Base-by-base conservation (phyloP, 208 protist species). In the Porcisia deanei region DNA sequence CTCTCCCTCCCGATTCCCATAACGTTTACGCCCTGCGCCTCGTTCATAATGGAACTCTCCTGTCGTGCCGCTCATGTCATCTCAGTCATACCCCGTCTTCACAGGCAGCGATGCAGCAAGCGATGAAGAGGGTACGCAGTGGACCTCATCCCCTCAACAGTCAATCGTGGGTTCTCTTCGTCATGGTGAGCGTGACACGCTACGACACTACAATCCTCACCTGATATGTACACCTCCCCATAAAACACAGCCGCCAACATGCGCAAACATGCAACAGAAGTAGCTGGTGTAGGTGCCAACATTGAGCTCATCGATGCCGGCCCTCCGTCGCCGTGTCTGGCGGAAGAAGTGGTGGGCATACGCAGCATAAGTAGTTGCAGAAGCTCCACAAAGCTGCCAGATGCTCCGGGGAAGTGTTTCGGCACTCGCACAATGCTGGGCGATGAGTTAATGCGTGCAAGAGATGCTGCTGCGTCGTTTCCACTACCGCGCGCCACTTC, bases 391-490 rank as follows among this genome's bases (percentile, higher is more conserved):
- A 86, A 81, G 41, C 64, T 68, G 5, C 82, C 82, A 25, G 78
- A 83, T 0, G 64, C 74, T 7, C 74, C 79, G 25, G 77, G 75
- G 49, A 83, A 86, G 71, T 80, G 75, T 61, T 86, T 86, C 16
- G 70, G 75, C 41, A 86, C 82, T 39, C 72, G 74, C 37, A 81
- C 63, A 37, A 83, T 59, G 55, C 59, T 65, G 12, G 77, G 77
- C 39, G 63, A 65, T 16, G 71, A 59, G 0, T 45, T 59, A 20
- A 72, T 39, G 52, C 53, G 22, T 3, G 53, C 53, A 18, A 65
- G 54, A 39, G 53, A 43, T 25, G n/a, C 18, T 16, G 30, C 12
- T 45, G 3, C 18, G 7, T 37, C 37, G 55, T 20, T 39, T 8
- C 16, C 18, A 8, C 66, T 47, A 20, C 20, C 20, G 47, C 47